Evolutionary conservation across 768 basidiomycete genomes (phyloP).

Genomic region (Lentinus brumalis): DNA sequence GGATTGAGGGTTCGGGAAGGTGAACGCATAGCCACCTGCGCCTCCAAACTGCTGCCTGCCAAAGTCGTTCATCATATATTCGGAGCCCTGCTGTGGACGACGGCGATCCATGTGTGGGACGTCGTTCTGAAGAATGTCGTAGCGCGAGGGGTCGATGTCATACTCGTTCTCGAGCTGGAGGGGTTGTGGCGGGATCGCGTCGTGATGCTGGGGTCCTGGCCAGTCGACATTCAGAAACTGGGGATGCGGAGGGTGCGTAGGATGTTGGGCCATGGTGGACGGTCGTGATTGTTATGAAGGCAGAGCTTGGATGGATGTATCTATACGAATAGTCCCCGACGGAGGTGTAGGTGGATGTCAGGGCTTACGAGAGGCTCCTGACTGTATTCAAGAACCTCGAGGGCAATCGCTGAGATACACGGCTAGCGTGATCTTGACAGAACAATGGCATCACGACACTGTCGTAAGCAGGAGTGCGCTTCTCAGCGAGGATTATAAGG

Average conservation of each 20-base stretch:
- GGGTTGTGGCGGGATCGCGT: slow-evolving; percentile 4
- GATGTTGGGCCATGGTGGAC: slow-evolving; percentile 13
- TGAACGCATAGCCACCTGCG: slow-evolving; percentile 4
- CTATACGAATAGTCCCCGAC: not conserved
- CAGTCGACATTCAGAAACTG: slow-evolving; percentile 20
- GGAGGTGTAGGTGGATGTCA: not conserved
- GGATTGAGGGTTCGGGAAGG: slow-evolving; percentile 1
- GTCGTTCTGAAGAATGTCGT: slow-evolving; percentile 20
- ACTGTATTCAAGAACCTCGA: not conserved
- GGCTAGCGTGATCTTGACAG: slow-evolving; percentile 9
- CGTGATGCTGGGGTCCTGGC: slow-evolving; percentile 5
- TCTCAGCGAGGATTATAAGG: too few species aligned
- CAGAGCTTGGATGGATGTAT: not conserved
- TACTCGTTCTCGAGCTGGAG: slow-evolving; percentile 25
- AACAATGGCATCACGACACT: not conserved
- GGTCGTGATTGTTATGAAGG: not conserved
- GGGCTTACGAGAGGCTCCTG: too few species aligned
- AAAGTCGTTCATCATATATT: not conserved
- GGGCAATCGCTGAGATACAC: slow-evolving; percentile 1
- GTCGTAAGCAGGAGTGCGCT: too few species aligned
- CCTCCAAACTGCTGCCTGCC: slow-evolving; percentile 6
- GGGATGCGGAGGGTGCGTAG: slow-evolving; percentile 13
- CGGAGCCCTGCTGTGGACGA: slow-evolving; percentile 7
- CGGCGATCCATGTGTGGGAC: not conserved
- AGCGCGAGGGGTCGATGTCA: slow-evolving; percentile 25